Base-by-base conservation (phyloP, 1,284 basidiomycete genomes). In the Neonothopanus nambi region DNA sequence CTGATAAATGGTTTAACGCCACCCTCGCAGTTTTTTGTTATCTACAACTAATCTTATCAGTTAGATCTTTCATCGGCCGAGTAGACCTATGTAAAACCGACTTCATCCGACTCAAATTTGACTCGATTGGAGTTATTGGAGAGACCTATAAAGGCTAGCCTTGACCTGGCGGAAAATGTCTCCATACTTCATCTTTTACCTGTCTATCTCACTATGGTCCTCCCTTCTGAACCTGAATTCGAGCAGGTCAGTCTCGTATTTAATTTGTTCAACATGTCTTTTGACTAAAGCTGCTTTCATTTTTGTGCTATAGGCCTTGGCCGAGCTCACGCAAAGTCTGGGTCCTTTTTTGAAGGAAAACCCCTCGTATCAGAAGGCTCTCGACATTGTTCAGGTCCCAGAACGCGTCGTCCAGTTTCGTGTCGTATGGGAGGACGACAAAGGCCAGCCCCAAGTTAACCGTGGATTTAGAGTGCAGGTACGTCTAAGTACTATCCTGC, bases 401-500 rank as follows among this genome's bases (percentile, higher is more conserved):
- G 89, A 91, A 72, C 84, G 89, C 26, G 24, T 57, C 67, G 76
- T 91, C 63, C 86, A 88, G 68, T 89, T 89, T 81, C 82, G 87
- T 62, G 87, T 92, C 49, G 79, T 84, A 59, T 91, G 89, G 88
- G 89, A 92, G 69, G 84, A 87, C 63, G 89, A 91, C 69, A 73
- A 84, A 58, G 84, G 84, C 46, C 65, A 74, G 37, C 70, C 83
- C 45, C 87, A 87, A 61, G 87, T 91, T 63, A 90, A 91, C 77
- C 76, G 82, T 56, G 89, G 87, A 38, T 91, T 81, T 77, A 81
- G 89, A 65, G 88, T 91, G 49, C 87, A 88, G 74, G 81, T 80
- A 37, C 51, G 73, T 66, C 24, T n/a, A n/a, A n/a, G n/a, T 30
- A 11, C 21, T 24, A 37, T 33, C 35, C 17, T 26, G 35, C 24